Evolutionary conservation across 2,329 filamentous ascomycete species (phyloP), one percentile per base, ranked within the genome.

Genomic region (Diaporthe sp.): DNA sequence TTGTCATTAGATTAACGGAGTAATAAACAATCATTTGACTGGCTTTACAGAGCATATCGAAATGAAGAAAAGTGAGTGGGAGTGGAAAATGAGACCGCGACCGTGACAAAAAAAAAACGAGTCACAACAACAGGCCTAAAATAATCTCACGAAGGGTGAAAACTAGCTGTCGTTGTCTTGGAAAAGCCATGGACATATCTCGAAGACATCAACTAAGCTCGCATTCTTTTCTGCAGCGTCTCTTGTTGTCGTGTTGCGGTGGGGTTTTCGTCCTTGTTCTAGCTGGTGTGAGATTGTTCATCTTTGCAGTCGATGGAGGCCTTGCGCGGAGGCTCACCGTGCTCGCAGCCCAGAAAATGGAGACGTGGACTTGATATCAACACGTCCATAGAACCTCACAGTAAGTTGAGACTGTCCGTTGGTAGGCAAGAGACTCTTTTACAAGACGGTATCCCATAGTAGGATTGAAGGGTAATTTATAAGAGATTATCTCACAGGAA

Each of bases 11-110:
- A 73, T 30, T 39, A 65, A 51, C 68, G 56, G 53, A 30, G 37
- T 42, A 51, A 61, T 63, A 51, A 30, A 65, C 68, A 19, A 13
- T 74, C 68, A n/a, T 32, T 66, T 66, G 37, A 65, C 9, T 13
- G 4, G 22, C 27, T 1, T 9, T 25, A n/a, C 32, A 13, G 13
- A 10, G 27, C n/a, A 6, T 6, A 27, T 8, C 19, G n/a, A 68
- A 27, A 19, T 25, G 27, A 47, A 25, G 13, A 15, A 39, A n/a
- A n/a, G 22, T 25, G 22, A 47, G 3, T 17, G 27, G 1, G 17
- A 17, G 4, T 2, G 25, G 15, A 4, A 5, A 2, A 15, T 35
- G 27, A 10, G 42, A n/a, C n/a, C 27, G n/a, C n/a, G n/a, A n/a
- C n/a, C n/a, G n/a, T n/a, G n/a, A n/a, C n/a, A n/a, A n/a, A n/a